Base-by-base conservation (phyloP, 148 eudicot genomes). In the Mesembryanthemum crystallinum region DNA sequence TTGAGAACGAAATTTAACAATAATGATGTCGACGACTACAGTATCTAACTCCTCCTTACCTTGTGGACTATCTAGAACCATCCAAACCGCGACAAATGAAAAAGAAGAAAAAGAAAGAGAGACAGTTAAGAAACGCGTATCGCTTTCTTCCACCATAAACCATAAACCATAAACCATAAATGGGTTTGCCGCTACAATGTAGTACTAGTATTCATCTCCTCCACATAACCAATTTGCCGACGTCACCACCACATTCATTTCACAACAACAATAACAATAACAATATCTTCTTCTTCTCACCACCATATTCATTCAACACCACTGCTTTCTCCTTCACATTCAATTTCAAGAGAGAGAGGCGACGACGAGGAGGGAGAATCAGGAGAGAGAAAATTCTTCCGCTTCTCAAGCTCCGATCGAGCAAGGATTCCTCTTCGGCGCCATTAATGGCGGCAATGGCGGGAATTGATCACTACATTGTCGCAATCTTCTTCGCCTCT, bases 401-500 rank as follows among this genome's bases (percentile, higher is more conserved):
- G 14, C 20, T 62, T 64, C 24, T 64, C 43, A 8, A 18, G 25
- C 7, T 32, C 45, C 7, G 17, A 20, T 45, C 49, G 2, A 45
- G 2, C 14, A 45, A 45, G 2, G 9, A 45, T 2, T 1, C 7
- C 9, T 45, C 49, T 9, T 12, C 49, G 49, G 9, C 14, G 0
- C 1, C 9, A 2, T 1, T 8, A 12, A 45, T 45, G 49, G 0
- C 49, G 49, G 49, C 14, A 5, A 39, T 39, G 49, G 49, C 49
- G 7, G 80, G 68, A 5, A 45, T 79, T 61, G 80, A 85, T 20
- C 59, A 17, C 12, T 71, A 81, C 80, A 73, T 84, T 59, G 76
- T 84, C 17, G 84, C 78, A 12, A 67, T 83, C 5, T 69, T 80
- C 51, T 67, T 81, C 15, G 85, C 67, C 28, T 76, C 87, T 35